phyloP scores from a whole-genome alignment of 2,329 filamentous ascomycete genomes.

The Dothistroma pini region DNA sequence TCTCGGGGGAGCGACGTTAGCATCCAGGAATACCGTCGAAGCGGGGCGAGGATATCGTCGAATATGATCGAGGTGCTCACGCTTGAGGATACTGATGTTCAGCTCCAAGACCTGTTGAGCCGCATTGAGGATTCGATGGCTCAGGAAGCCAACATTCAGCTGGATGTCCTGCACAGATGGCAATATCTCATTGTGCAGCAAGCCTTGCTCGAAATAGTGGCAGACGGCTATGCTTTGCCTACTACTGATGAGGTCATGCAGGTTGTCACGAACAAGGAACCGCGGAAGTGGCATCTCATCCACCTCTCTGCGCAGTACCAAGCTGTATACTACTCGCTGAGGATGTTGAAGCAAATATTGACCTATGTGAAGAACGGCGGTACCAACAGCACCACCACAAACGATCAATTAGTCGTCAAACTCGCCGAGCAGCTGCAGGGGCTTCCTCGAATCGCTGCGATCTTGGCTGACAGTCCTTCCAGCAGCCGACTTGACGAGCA shows the following conservation, averaged over 20 bases:
- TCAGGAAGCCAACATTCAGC: constrained; percentile 1
- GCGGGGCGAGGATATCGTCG: constrained; percentile 29
- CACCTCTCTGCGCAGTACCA: constrained; percentile 42
- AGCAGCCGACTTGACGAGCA: constrained; percentile 9
- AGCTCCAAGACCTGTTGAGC: constrained; percentile 1
- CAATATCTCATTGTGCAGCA: constrained; percentile 22
- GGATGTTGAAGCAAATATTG: constrained; percentile 41
- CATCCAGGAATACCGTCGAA: constrained; percentile 40
- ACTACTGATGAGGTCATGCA: constrained; percentile 17
- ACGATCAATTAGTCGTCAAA: constrained; percentile 55
- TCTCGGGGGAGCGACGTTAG: constrained; percentile 7
- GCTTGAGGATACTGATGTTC: neutral
- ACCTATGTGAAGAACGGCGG: constrained; percentile 41
- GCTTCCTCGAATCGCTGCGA: constrained; percentile 22
- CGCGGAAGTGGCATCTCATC: constrained; percentile 38
- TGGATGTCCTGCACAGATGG: constrained; percentile 17
- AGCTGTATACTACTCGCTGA: constrained; percentile 42
- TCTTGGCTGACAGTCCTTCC: constrained; percentile 14
- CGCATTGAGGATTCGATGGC: constrained; percentile 7
- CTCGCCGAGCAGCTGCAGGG: constrained; percentile 8
- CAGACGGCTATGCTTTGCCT: constrained; percentile 20
- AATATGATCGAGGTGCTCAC: constrained; percentile 12
- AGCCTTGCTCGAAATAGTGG: constrained; percentile 11
- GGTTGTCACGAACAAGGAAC: constrained; percentile 32
- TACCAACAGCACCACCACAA: constrained; percentile 52